Base-by-base conservation (phyloP, 345 rosid species). In the Corymbia maculata region DNA sequence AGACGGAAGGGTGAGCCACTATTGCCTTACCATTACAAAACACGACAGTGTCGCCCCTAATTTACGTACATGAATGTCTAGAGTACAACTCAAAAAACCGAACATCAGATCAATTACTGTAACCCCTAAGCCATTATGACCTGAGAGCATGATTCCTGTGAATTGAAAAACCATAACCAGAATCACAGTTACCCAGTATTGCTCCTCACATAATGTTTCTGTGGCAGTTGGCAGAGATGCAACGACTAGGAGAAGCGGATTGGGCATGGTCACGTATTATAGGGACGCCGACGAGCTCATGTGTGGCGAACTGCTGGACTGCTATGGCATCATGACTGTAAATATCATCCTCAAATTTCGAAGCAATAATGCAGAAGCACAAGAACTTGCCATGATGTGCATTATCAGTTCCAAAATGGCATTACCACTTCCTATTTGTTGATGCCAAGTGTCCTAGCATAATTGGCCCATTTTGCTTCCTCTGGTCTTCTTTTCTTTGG, bases 1-100 rank as follows among this genome's bases (percentile, higher is more conserved):
- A 92, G 97, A 95, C 86, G 93, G 95, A 91, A 92, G 97, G 88
- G 97, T 95, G 94, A 94, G 97, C 79, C 89, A 59, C 45, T 70
- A 70, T 70, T 70, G 59, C 86, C 55, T 17, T n/a, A 61, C 1
- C 16, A 86, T 45, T n/a, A 64, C 19, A 9, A 59, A 85, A 36
- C 17, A 8, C 13, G 28, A 66, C 7, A 49, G 14, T 32, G 36
- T 68, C 12, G 42, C 61, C 52, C 75, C 19, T 24, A 13, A 13
- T 53, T 47, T 52, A 13, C 16, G 10, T 42, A 86, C n/a, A 17
- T 42, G 79, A 57, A 26, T 7, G 1, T 75, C 26, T 75, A 36
- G 13, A 19, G 14, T 75, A 75, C 28, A 75, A 36, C 14, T 19
- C 1, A 21, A 42, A 42, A 75, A 75, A 75, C 26, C 36, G 82